A percentile compares a stretch with the other conserved stretches of the same genome.
phyloP scores from a whole-genome alignment of 23 red algal genomes.

The Gracilaria caudata region DNA sequence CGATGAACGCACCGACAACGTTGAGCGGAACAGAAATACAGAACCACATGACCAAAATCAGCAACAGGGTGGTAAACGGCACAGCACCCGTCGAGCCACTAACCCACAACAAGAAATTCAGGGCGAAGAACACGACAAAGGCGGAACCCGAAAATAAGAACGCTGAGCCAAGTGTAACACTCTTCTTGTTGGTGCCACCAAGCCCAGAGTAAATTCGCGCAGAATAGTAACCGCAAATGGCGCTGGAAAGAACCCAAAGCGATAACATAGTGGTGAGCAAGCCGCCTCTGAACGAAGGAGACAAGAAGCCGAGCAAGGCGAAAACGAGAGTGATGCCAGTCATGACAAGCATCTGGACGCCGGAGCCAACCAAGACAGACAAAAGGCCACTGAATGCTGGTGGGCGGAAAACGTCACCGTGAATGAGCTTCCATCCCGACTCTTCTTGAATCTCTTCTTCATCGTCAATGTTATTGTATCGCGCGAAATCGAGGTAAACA shows the following conservation, averaged over 20 bases:
- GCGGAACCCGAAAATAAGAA: slow-evolving; percentile 81
- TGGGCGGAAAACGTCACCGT: slow-evolving; percentile 95
- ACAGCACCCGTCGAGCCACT: slow-evolving; percentile 83
- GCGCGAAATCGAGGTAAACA: slow-evolving; percentile 89
- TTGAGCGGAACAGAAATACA: slow-evolving; percentile 91
- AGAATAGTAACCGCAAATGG: slow-evolving; percentile 78
- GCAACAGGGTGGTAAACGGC: slow-evolving; percentile 86
- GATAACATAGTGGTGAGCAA: slow-evolving; percentile 86
- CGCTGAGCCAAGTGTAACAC: slow-evolving; percentile 86
- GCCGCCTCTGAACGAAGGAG: slow-evolving; percentile 91
- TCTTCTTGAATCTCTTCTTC: slow-evolving; percentile 95
- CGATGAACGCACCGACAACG: slow-evolving; percentile 87
- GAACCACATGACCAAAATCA: slow-evolving; percentile 94
- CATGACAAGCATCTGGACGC: slow-evolving; percentile 82
- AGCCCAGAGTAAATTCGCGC: slow-evolving; percentile 82
- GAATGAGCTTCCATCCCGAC: slow-evolving; percentile 98
- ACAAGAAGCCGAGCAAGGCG: slow-evolving; percentile 90
- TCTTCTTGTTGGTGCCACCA: slow-evolving; percentile 82
- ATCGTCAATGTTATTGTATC: slow-evolving; percentile 95
- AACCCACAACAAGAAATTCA: slow-evolving; percentile 89
- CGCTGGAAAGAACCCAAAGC: slow-evolving; percentile 81
- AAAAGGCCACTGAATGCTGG: slow-evolving; percentile 70
- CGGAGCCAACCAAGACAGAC: slow-evolving; percentile 84
- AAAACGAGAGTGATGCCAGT: slow-evolving; percentile 74
- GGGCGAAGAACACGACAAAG: slow-evolving; percentile 81